Evolutionary conservation across 2,329 filamentous ascomycete genomes (phyloP).

Genomic region (Clonostachys rhizophaga): DNA sequence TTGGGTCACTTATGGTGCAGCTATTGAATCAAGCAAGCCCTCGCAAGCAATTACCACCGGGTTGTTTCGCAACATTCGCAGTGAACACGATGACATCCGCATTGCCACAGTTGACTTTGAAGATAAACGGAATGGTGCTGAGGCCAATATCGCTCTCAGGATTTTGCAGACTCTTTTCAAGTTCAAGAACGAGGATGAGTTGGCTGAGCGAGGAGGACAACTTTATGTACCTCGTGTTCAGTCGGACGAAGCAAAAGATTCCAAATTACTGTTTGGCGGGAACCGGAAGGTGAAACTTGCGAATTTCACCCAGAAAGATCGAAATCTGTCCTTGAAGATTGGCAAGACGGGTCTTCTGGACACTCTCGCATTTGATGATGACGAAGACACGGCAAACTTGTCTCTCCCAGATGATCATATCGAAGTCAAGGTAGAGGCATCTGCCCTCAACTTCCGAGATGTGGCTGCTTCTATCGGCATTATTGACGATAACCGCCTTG

Average conservation of each 20-base stretch:
- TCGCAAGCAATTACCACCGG: slow-evolving; percentile 7
- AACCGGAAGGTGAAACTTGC: background rate
- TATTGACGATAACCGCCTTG: slow-evolving; percentile 11
- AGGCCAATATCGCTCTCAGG: background rate
- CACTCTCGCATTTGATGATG: slow-evolving; percentile 17
- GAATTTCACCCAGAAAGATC: background rate
- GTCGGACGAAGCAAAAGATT: slow-evolving; percentile 3
- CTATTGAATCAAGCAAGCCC: slow-evolving; percentile 6
- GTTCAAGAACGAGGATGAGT: slow-evolving; percentile 9
- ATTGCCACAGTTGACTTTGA: slow-evolving; percentile 2
- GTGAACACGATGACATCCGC: background rate
- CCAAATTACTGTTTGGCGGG: slow-evolving; percentile 3
- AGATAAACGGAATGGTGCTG: background rate
- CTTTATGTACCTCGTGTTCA: slow-evolving; percentile 12
- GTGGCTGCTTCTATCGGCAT: slow-evolving; percentile 19
- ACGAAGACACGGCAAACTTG: slow-evolving; percentile 15
- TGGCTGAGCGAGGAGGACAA: slow-evolving; percentile 11
- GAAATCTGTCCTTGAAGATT: slow-evolving; percentile 3
- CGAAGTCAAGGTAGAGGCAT: slow-evolving; percentile 17
- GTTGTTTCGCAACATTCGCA: background rate
- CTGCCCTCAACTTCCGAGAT: slow-evolving; percentile 10
- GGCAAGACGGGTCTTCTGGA: slow-evolving; percentile 13
- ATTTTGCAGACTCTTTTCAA: background rate
- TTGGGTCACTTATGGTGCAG: slow-evolving; percentile 8
- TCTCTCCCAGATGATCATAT: slow-evolving; percentile 26